Evolutionary conservation across 83 land plant genomes (phyloP).

Genomic region (Isoetes engelmannii): DNA sequence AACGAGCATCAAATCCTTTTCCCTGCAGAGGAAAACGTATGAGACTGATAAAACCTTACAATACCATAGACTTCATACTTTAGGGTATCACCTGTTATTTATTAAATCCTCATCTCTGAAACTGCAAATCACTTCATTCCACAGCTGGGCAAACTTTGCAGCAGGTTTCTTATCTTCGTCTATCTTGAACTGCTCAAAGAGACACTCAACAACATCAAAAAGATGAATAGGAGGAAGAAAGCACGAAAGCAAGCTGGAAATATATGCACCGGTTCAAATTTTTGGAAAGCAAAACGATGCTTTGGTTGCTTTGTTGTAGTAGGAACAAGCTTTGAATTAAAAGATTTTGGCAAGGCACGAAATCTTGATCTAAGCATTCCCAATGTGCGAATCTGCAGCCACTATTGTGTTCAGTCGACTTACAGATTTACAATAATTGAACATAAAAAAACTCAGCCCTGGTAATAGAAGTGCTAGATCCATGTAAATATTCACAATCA

Average conservation of each 20-base stretch:
- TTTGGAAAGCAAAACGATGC: not conserved
- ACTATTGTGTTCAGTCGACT: not conserved
- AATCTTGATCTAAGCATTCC: conserved; percentile 13
- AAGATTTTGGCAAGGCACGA: conserved; percentile 11
- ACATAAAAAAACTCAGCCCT: too few species aligned
- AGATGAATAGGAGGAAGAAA: not conserved
- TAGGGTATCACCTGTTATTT: conserved; percentile 1
- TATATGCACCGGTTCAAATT: not conserved
- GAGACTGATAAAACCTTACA: too few species aligned
- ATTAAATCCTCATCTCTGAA: conserved; percentile 10
- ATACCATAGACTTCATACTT: not conserved
- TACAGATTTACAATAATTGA: too few species aligned
- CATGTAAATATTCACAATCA: too few species aligned
- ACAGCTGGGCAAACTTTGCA: conserved; percentile 15
- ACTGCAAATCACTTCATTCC: conserved; percentile 4
- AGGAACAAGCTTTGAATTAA: conserved; percentile 2
- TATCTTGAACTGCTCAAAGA: conserved; percentile 3
- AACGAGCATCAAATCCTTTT: conserved; percentile 13
- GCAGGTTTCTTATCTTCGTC: not conserved
- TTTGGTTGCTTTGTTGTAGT: not conserved
- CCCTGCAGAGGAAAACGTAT: not conserved
- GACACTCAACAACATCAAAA: not conserved
- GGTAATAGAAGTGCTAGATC: too few species aligned
- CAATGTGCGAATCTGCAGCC: conserved; percentile 8
- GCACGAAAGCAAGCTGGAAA: not conserved